Conservation (phyloP, 768 basidiomycete species). For the Brasilioporus rufonigricans region DNA sequence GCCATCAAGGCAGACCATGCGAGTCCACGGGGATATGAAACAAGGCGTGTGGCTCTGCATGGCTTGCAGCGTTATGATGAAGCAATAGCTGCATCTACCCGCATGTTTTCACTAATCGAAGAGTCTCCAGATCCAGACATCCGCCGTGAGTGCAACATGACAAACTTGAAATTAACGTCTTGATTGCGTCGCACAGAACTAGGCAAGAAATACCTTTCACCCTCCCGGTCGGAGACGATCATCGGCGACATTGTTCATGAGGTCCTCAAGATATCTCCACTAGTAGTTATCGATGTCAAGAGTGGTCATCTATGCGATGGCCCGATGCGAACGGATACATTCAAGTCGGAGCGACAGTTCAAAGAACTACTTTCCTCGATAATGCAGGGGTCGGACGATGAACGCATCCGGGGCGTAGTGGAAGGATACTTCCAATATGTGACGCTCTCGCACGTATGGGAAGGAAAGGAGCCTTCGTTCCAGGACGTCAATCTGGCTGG, state of each 20-base stretch:
- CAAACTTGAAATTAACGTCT: neutral
- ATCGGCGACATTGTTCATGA: neutral
- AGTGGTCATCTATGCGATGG: neutral
- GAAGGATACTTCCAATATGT: neutral
- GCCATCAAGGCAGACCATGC: neutral
- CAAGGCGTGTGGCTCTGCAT: neutral
- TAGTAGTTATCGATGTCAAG: neutral
- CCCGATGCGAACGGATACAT: neutral
- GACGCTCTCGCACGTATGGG: neutral
- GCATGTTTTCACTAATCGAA: neutral
- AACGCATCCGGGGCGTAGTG: neutral
- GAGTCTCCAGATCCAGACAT: neutral
- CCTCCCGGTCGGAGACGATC: neutral
- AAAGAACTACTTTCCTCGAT: neutral
- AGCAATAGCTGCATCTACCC: neutral
- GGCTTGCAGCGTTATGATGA: neutral
- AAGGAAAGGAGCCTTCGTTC: neutral
- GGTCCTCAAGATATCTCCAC: neutral
- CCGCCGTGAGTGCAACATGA: neutral
- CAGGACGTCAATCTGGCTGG: neutral
- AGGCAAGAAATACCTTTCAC: neutral
- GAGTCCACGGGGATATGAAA: neutral
- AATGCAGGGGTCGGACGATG: neutral
- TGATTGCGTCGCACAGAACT: neutral
- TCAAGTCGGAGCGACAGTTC: neutral